Evolutionary conservation across 1,284 basidiomycete species (phyloP).

Genomic region (Quambalaria eucalypti): DNA sequence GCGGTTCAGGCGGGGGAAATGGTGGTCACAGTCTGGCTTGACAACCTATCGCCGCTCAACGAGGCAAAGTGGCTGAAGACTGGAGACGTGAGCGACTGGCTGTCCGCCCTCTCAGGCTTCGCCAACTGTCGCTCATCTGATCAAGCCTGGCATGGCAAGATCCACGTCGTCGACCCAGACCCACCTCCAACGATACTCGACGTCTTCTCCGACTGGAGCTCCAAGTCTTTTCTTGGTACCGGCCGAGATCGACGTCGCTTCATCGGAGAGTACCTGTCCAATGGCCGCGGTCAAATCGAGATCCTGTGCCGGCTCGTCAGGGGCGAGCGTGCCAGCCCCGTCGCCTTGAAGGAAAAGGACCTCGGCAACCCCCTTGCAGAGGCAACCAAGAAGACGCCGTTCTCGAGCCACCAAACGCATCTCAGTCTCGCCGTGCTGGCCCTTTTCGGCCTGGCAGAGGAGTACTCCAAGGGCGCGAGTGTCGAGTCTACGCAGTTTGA

Average conservation of each 20-base stretch:
- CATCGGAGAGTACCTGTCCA: conserved; percentile 71
- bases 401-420: conserved; percentile 79
- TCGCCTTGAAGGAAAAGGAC: conserved; percentile 56
- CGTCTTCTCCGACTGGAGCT: conserved; percentile 76
- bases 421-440: conserved; percentile 82
- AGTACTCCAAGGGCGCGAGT: neutral
- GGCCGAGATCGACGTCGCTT: conserved; percentile 72
- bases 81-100: conserved; percentile 84
- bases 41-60: conserved; percentile 68
- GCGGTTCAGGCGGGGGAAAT: neutral
- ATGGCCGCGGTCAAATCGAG: conserved; percentile 74
- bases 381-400: conserved; percentile 61
- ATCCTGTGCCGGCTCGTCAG: conserved; percentile 79
- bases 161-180: conserved; percentile 84
- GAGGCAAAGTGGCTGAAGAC: conserved; percentile 93
- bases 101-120: conserved; percentile 73
- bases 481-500: neutral
- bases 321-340: conserved; percentile 68
- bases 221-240: conserved; percentile 65
- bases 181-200: conserved; percentile 87
- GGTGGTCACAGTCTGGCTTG: conserved; percentile 52
- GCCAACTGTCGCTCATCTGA: conserved; percentile 40
- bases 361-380: conserved; percentile 51
- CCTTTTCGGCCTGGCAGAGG: conserved; percentile 55
- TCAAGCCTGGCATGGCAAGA: conserved; percentile 75